phyloP scores from a whole-genome alignment of 208 protist genomes.

The Naegleria gruberi region DNA sequence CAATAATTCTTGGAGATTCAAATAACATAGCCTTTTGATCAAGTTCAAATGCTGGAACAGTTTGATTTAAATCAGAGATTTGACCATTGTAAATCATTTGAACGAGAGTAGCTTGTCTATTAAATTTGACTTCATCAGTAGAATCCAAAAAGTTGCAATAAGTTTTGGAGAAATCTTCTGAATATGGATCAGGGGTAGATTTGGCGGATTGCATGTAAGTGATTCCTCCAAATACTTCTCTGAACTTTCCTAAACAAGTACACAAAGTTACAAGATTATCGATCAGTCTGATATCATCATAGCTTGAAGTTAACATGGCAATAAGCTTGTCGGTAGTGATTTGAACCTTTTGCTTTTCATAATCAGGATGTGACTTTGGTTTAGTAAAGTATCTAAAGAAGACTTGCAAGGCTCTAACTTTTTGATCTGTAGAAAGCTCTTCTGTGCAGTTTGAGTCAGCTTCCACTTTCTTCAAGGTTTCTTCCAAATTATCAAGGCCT shows the following conservation, averaged over 20 bases:
- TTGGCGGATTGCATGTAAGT: neutral
- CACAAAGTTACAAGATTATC: neutral
- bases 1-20: too few species aligned
- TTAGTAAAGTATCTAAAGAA: neutral
- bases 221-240: neutral
- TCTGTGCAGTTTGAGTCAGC: neutral
- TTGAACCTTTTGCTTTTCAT: neutral
- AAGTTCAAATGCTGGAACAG: neutral
- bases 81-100: neutral
- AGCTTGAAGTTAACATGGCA: neutral
- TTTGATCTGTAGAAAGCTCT: neutral
- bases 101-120: neutral
- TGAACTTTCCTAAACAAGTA: neutral
- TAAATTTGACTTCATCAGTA: neutral
- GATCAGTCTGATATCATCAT: neutral
- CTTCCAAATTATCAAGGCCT: neutral
- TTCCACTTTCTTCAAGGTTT: neutral
- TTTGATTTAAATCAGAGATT: neutral
- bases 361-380: neutral
- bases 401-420: neutral
- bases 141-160: neutral
- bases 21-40: too few species aligned
- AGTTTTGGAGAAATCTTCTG: neutral
- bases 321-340: neutral
- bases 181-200: neutral